Evolutionary conservation across 225 moss, liverwort and hornwort genomes (phyloP), one percentile per base, ranked within the genome.

Genomic region (Rhytidiadelphus loreus): DNA sequence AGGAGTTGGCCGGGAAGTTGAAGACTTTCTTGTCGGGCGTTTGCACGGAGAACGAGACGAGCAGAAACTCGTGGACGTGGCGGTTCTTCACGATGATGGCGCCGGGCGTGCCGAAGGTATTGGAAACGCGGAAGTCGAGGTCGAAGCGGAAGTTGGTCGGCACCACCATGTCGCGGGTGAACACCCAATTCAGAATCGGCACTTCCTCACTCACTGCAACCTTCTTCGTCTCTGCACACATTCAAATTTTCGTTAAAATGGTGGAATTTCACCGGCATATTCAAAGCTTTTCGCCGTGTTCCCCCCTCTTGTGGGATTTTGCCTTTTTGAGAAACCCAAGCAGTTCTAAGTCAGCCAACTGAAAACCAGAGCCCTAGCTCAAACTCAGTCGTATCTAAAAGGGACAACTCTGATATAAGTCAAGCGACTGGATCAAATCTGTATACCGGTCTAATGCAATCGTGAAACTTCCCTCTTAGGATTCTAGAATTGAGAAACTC

Each of bases 1-100:
- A 97, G 37, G 97, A 94, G 72, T 81, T 90, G 61, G 87, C 81
- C 41, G 93, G 91, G 89, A 98, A 98, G 88, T 95, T 92, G 35
- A 92, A 58, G 33, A 93, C 66, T 37, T 90, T 92, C 16, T 65
- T 52, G 63, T 92, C 90, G 48, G 95, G 90, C 64, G 90, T 87
- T 20, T 86, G 81, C 8, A 98, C 78, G 37, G 92, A 72, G 53
- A 96, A 88, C 23, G 95, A 90, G 43, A 93, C 91, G 35, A 98
- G 83, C 85, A 96, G 96, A 64, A 98, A 95, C 89, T 98, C 98
- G 79, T 93, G 92, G 52, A 92, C 61, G 84, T 98, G 97, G 37
- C 90, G 92, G 89, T 97, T 98, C 71, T 77, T 93, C 41, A 98
- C 87, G 55, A 97, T 90, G 78, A 98, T 85, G 87, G 98, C 98